A percentile compares a stretch with the other conserved stretches of the same genome.
These are phyloP conservation scores for Sordaria brevicollis DNA, from an alignment of 495 filamentous ascomycete genomes.

Conservation along the genomic window DNA sequence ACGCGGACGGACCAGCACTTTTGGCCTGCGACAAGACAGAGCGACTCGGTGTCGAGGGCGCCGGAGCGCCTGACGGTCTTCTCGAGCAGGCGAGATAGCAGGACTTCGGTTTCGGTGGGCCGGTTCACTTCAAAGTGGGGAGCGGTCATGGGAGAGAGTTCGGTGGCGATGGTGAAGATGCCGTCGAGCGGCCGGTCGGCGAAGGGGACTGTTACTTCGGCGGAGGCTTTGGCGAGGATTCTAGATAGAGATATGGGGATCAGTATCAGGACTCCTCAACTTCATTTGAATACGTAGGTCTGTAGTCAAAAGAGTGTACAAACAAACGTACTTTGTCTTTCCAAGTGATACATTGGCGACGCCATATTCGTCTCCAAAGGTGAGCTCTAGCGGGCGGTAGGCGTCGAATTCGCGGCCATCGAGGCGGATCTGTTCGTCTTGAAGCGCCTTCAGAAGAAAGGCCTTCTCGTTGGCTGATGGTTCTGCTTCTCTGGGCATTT, in stretches of 20 bases:
- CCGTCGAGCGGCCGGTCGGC: slow-evolving; percentile 89
- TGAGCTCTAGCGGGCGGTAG: slow-evolving; percentile 64
- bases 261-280: slow-evolving; percentile 5
- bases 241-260: slow-evolving; percentile 34
- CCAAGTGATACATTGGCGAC: slow-evolving; percentile 82
- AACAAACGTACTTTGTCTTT: slow-evolving; percentile 62
- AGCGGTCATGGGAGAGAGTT: slow-evolving; percentile 86
- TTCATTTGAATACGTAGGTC: background rate
- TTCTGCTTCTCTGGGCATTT: slow-evolving; percentile 83
- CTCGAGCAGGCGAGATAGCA: slow-evolving; percentile 80
- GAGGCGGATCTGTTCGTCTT: slow-evolving; percentile 58
- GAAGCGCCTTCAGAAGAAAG: slow-evolving; percentile 65
- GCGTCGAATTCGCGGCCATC: slow-evolving; percentile 74
- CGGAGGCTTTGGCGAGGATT: slow-evolving; percentile 74
- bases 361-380: slow-evolving; percentile 85
- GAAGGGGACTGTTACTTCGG: slow-evolving; percentile 73
- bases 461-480: slow-evolving; percentile 69
- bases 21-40: slow-evolving; percentile 81
- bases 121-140: slow-evolving; percentile 82
- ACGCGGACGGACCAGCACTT: slow-evolving; percentile 87
- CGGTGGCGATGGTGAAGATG: slow-evolving; percentile 80
- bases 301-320: background rate
- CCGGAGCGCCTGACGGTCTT: slow-evolving; percentile 84
- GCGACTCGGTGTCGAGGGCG: slow-evolving; percentile 87
- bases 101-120: slow-evolving; percentile 68